Base-by-base conservation (phyloP, 202 grass and related monocot species). In the Zoysia matrella region DNA sequence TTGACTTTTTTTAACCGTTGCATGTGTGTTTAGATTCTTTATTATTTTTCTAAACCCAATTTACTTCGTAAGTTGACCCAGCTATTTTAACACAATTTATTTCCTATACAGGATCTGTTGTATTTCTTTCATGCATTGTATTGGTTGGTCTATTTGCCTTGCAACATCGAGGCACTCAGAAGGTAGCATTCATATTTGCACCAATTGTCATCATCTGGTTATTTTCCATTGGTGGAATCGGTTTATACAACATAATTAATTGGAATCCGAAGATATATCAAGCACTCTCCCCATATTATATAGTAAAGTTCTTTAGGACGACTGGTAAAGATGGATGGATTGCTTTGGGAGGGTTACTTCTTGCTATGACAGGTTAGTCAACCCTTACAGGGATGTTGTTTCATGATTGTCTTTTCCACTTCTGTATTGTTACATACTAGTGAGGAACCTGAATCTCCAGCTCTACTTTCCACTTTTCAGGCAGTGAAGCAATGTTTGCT, bases 311-410 rank as follows among this genome's bases (percentile, higher is more conserved):
- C 72, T 98, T 98, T 74, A 82, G 58, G 76, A 74, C 71, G 11
- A 98, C 95, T 8, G 95, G 95, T 70, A 95, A 74, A 74, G 95
- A 98, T 86, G 95, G 95, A 40, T 98, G 95, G 95, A 86, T 98
- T 86, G 88, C 95, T 92, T 88, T 98, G 67, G 95, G 95, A 83
- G 95, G 95, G 14, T 81, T 93, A 84, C 89, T 98, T 84, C 92
- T 98, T 80, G 91, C 86, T 53, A 93, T 98, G 66, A 98, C 92
- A 58, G 95, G 95, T 95, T 81, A 71, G 75, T 83, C 53, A 85
- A 53, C 40, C 43, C 52, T 3, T 86, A 47, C 9, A 56, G 3
- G 53, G 13, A 3, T 40, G 9, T 54, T 53, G 52, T 45, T 16
- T 66, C 11, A 30, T 82, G 13, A 76, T 60, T 69, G 47, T 68